Evolutionary conservation across 2,329 filamentous ascomycete genomes (phyloP).

Genomic region (Calonectria pseudoreteaudii): DNA sequence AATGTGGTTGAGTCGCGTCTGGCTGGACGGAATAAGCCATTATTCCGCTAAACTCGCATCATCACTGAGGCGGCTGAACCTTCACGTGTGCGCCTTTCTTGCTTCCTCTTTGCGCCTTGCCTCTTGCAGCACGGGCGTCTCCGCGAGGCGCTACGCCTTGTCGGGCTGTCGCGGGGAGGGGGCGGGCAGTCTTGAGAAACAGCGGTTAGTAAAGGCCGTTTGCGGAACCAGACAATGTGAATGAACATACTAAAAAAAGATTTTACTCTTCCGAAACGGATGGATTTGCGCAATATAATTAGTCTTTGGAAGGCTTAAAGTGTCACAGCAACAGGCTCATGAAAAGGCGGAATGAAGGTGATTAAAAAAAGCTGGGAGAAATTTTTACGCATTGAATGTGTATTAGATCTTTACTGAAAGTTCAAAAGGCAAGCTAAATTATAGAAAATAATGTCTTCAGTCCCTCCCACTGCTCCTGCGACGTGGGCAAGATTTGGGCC

Average conservation of each 20-base stretch:
- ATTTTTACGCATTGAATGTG: neutral
- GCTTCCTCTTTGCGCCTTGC: neutral
- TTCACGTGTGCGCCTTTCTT: neutral
- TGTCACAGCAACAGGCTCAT: neutral
- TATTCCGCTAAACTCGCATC: neutral
- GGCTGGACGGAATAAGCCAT: neutral
- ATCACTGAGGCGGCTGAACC: neutral
- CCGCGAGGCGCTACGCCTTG: neutral
- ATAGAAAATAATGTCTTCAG: slow-evolving; percentile 22
- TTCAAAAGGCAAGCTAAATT: slow-evolving; percentile 6
- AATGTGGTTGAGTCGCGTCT: neutral
- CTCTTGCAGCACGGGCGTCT: neutral
- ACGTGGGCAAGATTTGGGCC: slow-evolving; percentile 53
- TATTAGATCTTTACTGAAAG: neutral
- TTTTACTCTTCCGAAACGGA: neutral
- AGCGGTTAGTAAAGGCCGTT: neutral
- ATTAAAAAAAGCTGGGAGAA: no score
- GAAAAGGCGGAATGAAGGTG: neutral
- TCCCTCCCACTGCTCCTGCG: slow-evolving; percentile 31
- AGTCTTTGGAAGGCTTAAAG: neutral
- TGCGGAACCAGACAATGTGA: neutral
- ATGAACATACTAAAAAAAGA: neutral
- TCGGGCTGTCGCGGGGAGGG: neutral
- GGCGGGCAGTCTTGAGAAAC: neutral
- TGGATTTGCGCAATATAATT: neutral